Percentiles rank a stretch among this genome's conserved stretches.
These are phyloP conservation scores for Glarea lozoyensis DNA, from an alignment of 495 filamentous ascomycete genomes.

Conservation along the genomic window DNA sequence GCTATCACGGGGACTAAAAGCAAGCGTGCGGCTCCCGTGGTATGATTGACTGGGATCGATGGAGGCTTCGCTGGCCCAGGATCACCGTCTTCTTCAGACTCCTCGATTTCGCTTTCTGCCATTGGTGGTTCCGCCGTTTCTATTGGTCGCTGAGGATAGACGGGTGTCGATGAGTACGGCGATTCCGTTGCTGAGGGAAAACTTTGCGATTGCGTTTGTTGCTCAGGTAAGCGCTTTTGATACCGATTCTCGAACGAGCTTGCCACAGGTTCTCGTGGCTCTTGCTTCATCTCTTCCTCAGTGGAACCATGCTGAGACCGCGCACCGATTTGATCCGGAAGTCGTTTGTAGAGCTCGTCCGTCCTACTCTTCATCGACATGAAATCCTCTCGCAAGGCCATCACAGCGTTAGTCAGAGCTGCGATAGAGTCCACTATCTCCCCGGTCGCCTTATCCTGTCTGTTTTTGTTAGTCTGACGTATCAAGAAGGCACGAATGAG, in stretches of 20 bases:
- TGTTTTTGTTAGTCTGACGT: constrained; percentile 20
- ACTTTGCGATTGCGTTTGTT: not conserved
- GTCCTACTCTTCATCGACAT: constrained; percentile 1
- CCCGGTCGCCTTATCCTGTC: constrained; percentile 42
- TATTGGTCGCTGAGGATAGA: not conserved
- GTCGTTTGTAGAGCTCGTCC: no score
- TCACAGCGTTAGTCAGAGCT: constrained; percentile 3
- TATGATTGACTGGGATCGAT: constrained; percentile 70
- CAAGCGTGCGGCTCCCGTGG: constrained; percentile 69
- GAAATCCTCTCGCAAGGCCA: not conserved
- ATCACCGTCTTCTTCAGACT: constrained; percentile 27
- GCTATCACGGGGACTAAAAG: constrained; percentile 63
- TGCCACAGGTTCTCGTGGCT: not conserved
- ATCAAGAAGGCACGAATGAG: no score
- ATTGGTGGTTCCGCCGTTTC: not conserved
- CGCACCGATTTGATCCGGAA: not conserved
- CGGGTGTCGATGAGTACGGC: constrained; percentile 8
- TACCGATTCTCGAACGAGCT: not conserved
- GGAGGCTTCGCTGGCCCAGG: constrained; percentile 41
- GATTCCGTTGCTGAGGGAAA: constrained; percentile 4
- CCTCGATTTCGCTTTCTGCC: constrained; percentile 2
- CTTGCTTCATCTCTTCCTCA: not conserved
- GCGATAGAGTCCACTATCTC: constrained; percentile 35
- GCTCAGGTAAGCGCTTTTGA: not conserved
- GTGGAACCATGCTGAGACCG: not conserved